Percentiles rank a stretch among this genome's conserved stretches.
phyloP scores from a whole-genome alignment of 164 flowering plant species.

The Aristolochia fimbriata region DNA sequence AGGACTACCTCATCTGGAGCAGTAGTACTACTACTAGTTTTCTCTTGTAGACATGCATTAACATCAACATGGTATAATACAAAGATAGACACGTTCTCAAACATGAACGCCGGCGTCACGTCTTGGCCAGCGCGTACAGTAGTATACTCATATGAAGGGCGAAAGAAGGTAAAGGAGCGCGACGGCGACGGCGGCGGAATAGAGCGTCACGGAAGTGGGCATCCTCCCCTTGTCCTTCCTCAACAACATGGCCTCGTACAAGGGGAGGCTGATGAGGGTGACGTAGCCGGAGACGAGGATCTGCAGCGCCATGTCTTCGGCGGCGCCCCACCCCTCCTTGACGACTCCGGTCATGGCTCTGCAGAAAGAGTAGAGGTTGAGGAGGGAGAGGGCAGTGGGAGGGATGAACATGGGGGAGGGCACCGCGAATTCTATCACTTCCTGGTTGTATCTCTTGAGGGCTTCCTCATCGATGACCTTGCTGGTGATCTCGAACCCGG shows the following conservation, averaged over 20 bases:
- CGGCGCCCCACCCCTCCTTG: constrained; percentile 1
- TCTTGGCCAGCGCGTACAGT: too few species aligned
- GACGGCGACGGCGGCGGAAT: constrained; percentile 6
- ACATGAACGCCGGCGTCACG: too few species aligned
- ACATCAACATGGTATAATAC: too few species aligned
- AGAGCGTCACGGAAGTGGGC: constrained; percentile 15
- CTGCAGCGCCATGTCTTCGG: constrained; percentile 15
- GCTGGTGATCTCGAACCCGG: constrained; percentile 29
- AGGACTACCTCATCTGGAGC: too few species aligned
- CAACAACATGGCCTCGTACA: constrained; percentile 20
- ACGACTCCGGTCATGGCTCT: background rate
- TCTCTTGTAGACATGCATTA: too few species aligned
- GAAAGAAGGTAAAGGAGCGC: constrained; percentile 10
- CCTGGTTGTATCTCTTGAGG: constrained; percentile 34
- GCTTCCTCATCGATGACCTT: constrained; percentile 32
- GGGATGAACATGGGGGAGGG: constrained; percentile 29
- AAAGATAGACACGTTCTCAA: too few species aligned
- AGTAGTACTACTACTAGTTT: too few species aligned
- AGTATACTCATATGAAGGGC: constrained; percentile 6
- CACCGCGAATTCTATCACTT: constrained; percentile 36
- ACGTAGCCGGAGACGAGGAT: constrained; percentile 17
- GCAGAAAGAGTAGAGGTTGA: constrained; percentile 17
- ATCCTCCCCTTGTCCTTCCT: constrained; percentile 24
- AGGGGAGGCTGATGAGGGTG: constrained; percentile 14
- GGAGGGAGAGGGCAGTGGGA: constrained; percentile 26